phyloP scores from a whole-genome alignment of 2,329 filamentous ascomycete species.

The Fusarium siculi region DNA sequence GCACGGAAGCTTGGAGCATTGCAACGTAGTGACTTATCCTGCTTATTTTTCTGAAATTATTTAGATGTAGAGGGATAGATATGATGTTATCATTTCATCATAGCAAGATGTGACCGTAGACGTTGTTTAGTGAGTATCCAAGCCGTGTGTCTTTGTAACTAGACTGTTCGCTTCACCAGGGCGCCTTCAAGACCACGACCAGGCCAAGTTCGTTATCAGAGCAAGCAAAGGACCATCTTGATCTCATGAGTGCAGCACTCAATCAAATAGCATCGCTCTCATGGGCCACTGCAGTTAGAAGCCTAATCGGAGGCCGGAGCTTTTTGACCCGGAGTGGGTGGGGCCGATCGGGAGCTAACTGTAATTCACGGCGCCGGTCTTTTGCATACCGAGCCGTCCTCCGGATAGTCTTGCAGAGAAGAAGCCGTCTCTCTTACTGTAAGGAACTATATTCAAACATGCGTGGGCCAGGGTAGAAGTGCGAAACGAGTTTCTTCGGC shows the following conservation, averaged over 20 bases:
- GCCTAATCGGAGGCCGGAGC: background rate
- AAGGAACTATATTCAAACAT: no score
- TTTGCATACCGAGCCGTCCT: background rate
- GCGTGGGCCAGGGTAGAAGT: no score
- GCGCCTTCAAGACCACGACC: fast-evolving
- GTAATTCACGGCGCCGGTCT: background rate
- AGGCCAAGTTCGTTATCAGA: background rate
- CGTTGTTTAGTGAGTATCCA: background rate
- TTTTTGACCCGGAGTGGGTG: background rate
- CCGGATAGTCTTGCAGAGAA: background rate
- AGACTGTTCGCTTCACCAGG: background rate
- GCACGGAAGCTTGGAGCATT: slow-evolving; percentile 5
- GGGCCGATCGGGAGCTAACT: background rate
- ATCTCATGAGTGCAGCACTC: no score
- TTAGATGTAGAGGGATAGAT: background rate
- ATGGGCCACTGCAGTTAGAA: no score
- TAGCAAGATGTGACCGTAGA: background rate
- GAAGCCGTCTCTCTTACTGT: background rate
- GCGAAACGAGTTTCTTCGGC: no score
- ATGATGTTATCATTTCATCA: slow-evolving; percentile 10
- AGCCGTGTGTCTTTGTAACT: background rate
- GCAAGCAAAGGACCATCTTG: background rate
- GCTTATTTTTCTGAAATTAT: background rate
- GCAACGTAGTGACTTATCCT: background rate
- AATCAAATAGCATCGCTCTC: background rate